Conservation (phyloP, 106 monocot genomes). For the Dendrobium chrysotoxum region DNA sequence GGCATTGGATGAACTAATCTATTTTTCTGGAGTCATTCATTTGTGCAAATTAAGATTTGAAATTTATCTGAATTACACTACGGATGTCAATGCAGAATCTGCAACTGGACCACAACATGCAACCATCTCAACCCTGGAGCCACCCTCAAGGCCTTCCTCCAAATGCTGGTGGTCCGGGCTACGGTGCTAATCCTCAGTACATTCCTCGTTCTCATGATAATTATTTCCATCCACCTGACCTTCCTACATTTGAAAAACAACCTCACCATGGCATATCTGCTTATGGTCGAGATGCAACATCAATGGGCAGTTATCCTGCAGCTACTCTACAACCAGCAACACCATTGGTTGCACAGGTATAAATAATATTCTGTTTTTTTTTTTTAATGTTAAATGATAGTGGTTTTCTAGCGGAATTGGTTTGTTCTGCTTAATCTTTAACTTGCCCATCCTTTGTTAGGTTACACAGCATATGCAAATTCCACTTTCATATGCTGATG, state of each 20-base stretch:
- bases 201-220: conserved; percentile 57
- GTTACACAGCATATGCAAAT: conserved; percentile 89
- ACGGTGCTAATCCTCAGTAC: conserved; percentile 54
- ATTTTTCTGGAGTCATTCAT: background rate
- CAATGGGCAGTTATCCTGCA: conserved; percentile 25
- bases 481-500: conserved; percentile 89
- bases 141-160: conserved; percentile 55
- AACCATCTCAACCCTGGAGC: conserved; percentile 66
- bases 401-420: too few species aligned
- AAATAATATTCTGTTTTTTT: background rate
- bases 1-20: background rate
- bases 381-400: too few species aligned
- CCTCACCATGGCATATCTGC: conserved; percentile 69
- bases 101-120: conserved; percentile 60
- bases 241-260: conserved; percentile 52
- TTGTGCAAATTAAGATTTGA: background rate
- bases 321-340: conserved; percentile 28
- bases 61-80: background rate
- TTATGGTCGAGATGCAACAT: conserved; percentile 62
- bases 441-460: conserved; percentile 68
- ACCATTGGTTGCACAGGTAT: conserved; percentile 42
- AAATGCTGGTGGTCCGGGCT: conserved; percentile 33
- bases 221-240: conserved; percentile 57
- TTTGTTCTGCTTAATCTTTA: conserved; percentile 12
- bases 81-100: conserved; percentile 49